Evolutionary conservation across 345 rosid species (phyloP).

Genomic region (Carallia pectinifolia): DNA sequence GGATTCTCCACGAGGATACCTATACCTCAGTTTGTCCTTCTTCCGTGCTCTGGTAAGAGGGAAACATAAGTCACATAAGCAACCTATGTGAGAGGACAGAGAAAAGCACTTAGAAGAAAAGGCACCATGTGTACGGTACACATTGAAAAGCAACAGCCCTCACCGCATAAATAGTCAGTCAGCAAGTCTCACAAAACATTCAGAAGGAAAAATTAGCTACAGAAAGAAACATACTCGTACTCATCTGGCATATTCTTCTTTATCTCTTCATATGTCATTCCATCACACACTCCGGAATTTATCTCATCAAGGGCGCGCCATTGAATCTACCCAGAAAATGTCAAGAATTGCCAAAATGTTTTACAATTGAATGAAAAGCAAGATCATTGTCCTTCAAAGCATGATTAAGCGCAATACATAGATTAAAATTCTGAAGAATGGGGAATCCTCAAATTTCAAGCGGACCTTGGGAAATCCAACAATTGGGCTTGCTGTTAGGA

Average conservation of each 20-base stretch:
- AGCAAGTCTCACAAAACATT: background rate
- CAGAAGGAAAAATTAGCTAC: background rate
- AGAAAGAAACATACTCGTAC: conserved; percentile 63
- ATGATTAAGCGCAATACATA: conserved; percentile 9
- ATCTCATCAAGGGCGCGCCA: conserved; percentile 99
- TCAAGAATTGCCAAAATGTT: background rate
- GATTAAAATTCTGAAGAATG: background rate
- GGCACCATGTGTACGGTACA: background rate
- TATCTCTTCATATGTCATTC: conserved; percentile 96
- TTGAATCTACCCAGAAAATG: conserved; percentile 62
- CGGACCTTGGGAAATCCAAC: conserved; percentile 93
- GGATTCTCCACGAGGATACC: conserved; percentile 99
- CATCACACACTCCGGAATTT: conserved; percentile 98
- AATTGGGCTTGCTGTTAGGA: conserved; percentile 80
- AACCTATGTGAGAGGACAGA: background rate
- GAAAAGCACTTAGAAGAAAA: background rate
- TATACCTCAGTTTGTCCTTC: conserved; percentile 89
- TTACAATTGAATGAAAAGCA: background rate
- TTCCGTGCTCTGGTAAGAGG: conserved; percentile 55
- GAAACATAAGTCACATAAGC: background rate
- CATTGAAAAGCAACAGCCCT: background rate
- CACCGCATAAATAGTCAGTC: background rate
- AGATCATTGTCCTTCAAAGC: background rate
- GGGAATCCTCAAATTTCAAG: conserved; percentile 10
- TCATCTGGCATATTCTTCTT: conserved; percentile 96